phyloP scores from a whole-genome alignment of 2,329 filamentous ascomycete species.

The Lithohypha guttulata region DNA sequence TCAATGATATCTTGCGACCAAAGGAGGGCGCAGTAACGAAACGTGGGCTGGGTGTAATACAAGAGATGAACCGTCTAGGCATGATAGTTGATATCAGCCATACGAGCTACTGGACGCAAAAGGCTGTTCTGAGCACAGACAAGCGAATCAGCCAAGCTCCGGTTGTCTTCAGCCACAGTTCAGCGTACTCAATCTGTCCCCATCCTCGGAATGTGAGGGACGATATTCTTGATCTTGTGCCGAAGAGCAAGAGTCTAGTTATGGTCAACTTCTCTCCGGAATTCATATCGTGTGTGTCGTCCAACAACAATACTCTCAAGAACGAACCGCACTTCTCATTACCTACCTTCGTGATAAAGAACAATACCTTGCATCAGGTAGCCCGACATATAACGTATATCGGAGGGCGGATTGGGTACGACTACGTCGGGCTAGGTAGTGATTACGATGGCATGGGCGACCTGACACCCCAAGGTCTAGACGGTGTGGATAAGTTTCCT shows the following conservation, averaged over 20 bases:
- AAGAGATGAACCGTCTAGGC: conserved; percentile 88
- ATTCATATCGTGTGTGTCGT: conserved; percentile 65
- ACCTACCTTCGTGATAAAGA: conserved; percentile 54
- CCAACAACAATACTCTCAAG: neutral
- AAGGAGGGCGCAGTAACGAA: conserved; percentile 56
- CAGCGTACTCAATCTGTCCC: conserved; percentile 66
- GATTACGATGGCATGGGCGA: conserved; percentile 64
- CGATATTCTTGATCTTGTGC: conserved; percentile 66
- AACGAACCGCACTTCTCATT: conserved; percentile 28
- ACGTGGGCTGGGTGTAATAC: conserved; percentile 56
- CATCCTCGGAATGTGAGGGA: conserved; percentile 88
- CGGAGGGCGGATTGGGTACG: conserved; percentile 70
- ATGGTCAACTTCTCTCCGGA: conserved; percentile 85
- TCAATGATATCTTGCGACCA: conserved; percentile 13
- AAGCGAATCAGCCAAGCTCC: conserved; percentile 44
- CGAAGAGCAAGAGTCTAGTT: conserved; percentile 60
- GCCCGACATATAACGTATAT: conserved; percentile 74
- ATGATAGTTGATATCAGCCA: conserved; percentile 91
- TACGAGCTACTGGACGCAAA: conserved; percentile 68
- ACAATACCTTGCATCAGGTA: conserved; percentile 66
- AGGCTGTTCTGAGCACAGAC: conserved; percentile 55
- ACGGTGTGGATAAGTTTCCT: conserved; percentile 77
- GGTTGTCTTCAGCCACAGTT: conserved; percentile 82
- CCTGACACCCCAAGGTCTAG: conserved; percentile 58
- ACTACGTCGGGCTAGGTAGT: conserved; percentile 76